Conservation (phyloP, 805 yeast genomes). For the Debaryomyces tyrocola region DNA sequence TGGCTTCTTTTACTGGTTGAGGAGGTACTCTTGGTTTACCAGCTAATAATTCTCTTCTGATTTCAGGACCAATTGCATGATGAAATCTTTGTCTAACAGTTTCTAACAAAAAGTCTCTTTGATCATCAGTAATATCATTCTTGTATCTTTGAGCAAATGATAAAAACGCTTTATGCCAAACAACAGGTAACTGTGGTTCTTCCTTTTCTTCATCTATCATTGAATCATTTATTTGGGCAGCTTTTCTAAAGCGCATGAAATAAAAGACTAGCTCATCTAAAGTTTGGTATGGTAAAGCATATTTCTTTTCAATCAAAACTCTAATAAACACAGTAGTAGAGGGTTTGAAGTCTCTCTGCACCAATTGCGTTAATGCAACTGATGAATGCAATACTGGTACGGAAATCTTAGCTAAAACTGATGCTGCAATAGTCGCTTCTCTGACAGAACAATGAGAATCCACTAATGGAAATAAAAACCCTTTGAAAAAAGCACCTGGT, state of each 20-base stretch:
- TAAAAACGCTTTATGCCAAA: conserved; percentile 96
- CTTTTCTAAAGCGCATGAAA: conserved; percentile 83
- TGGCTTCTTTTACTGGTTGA: conserved; percentile 28
- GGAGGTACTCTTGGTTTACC: conserved; percentile 65
- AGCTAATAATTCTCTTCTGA: conserved; percentile 87
- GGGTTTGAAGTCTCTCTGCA: conserved; percentile 80
- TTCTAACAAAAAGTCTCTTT: conserved; percentile 89
- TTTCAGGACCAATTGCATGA: conserved; percentile 86
- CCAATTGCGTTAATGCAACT: conserved; percentile 84
- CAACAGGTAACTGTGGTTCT: conserved; percentile 74
- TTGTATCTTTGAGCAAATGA: conserved; percentile 95
- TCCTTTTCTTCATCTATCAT: conserved; percentile 35
- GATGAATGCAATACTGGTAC: conserved; percentile 95
- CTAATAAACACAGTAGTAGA: conserved; percentile 89
- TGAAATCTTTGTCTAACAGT: conserved; percentile 90
- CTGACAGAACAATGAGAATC: conserved; percentile 86
- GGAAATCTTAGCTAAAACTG: conserved; percentile 84
- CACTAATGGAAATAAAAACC: conserved; percentile 87
- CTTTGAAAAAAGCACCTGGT: conserved; percentile 97
- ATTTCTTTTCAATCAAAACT: conserved; percentile 87
- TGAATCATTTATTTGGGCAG: conserved; percentile 40
- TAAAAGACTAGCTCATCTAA: conserved; percentile 92
- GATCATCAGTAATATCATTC: conserved; percentile 98
- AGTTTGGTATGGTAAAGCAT: conserved; percentile 95
- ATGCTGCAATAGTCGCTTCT: conserved; percentile 94